phyloP scores from a whole-genome alignment of 257 asterid genomes.

The Solanum pennellii region DNA sequence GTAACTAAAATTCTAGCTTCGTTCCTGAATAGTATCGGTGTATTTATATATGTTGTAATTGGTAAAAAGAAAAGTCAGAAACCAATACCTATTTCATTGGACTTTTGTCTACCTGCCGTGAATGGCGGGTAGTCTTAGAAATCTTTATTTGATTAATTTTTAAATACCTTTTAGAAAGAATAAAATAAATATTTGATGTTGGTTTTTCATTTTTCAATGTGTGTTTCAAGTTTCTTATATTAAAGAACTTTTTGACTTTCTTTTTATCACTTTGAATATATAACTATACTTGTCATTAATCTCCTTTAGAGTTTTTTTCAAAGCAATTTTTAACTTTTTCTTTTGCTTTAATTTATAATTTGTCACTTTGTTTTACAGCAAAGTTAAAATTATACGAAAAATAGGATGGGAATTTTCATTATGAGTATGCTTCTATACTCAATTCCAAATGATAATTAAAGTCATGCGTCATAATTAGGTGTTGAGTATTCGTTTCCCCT shows the following conservation, averaged over 20 bases:
- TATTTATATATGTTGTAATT: background rate
- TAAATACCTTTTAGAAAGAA: background rate
- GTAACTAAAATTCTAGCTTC: background rate
- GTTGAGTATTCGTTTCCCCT: background rate
- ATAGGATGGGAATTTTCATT: background rate
- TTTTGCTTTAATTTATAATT: background rate
- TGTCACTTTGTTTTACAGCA: background rate
- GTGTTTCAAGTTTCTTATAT: background rate
- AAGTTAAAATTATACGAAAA: background rate
- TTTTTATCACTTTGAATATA: background rate
- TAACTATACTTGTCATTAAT: background rate
- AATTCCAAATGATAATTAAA: background rate
- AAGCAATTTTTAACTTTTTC: background rate
- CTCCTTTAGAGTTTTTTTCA: background rate
- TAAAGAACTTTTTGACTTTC: background rate
- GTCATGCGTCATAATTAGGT: background rate
- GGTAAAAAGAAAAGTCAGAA: background rate
- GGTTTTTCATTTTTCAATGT: background rate
- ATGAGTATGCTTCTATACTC: background rate
- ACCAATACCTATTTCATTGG: background rate
- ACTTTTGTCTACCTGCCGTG: background rate
- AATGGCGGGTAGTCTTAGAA: background rate
- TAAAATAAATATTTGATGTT: background rate
- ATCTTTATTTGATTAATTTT: background rate
- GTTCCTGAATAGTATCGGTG: accelerated